A percentile compares a stretch with the other conserved stretches of the same genome.
phyloP scores from a whole-genome alignment of 805 yeast genomes.

The Candida sithepensis region DNA sequence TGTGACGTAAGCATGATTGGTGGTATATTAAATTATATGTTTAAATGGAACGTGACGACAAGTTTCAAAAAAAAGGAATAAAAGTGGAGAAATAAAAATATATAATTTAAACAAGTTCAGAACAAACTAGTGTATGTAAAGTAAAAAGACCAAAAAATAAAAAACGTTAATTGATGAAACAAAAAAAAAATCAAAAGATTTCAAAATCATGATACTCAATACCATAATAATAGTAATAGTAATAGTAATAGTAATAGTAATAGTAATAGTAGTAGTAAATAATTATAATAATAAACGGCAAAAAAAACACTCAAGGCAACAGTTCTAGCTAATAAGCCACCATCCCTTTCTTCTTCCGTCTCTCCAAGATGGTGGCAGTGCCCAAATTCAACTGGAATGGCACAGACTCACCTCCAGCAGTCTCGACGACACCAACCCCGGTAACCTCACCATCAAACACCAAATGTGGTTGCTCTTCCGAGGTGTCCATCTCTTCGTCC shows the following conservation, averaged over 20 bases:
- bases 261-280: background rate
- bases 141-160: background rate
- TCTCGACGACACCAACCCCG: background rate
- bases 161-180: background rate
- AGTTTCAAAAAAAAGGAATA: background rate
- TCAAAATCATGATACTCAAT: background rate
- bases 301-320: too few relatives aligned
- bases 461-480: background rate
- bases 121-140: background rate
- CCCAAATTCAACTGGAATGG: slow-evolving; percentile 45
- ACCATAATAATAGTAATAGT: background rate
- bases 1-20: too few relatives aligned
- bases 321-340: slow-evolving; percentile 5
- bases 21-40: background rate
- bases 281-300: background rate
- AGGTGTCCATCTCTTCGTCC: slow-evolving; percentile 14
- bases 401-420: slow-evolving; percentile 5
- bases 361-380: slow-evolving; percentile 51
- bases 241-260: background rate
- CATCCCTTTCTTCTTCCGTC: slow-evolving; percentile 32
- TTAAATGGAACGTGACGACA: background rate
- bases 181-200: background rate
- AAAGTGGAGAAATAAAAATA: background rate
- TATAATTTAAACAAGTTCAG: too few relatives aligned
- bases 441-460: background rate